phyloP scores from a whole-genome alignment of 257 asterid species.

The Fraxinus cuspidata region DNA sequence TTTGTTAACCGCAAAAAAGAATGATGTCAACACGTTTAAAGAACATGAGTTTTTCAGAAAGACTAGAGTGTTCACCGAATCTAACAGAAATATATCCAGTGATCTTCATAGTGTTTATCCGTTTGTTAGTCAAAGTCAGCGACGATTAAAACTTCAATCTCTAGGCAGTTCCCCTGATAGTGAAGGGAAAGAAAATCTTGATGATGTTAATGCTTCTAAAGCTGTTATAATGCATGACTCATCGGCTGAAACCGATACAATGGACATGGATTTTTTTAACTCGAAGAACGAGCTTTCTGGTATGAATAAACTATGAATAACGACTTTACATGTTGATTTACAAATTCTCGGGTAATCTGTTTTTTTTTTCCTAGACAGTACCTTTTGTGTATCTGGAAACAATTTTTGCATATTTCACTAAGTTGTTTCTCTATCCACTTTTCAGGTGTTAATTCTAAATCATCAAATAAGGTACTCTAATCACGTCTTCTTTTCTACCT shows the following conservation, averaged over 20 bases:
- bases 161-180: conserved; percentile 40
- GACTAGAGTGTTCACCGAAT: conserved; percentile 22
- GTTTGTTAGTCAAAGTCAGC: conserved; percentile 34
- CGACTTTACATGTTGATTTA: not conserved
- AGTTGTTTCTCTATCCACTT: conserved; percentile 33
- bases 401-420: conserved; percentile 9
- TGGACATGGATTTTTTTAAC: conserved; percentile 49
- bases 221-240: conserved; percentile 51
- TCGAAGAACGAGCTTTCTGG: conserved; percentile 44
- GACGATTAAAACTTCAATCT: conserved; percentile 44
- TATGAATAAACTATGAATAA: conserved; percentile 19
- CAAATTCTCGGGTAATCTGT: not conserved
- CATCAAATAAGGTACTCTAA: conserved; percentile 57
- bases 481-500: not conserved
- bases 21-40: conserved; percentile 35
- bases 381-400: not conserved
- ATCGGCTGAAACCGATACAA: conserved; percentile 71
- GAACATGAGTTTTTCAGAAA: conserved; percentile 34
- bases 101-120: conserved; percentile 32
- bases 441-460: conserved; percentile 55
- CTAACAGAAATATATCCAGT: conserved; percentile 29
- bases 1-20: conserved; percentile 40
- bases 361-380: too few relatives aligned
- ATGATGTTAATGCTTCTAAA: conserved; percentile 30
- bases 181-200: conserved; percentile 39